Percentiles rank a stretch among this genome's conserved stretches.
Evolutionary conservation across 306 rosid species (phyloP).

Genomic region (Sphenostylis stenocarpa): DNA sequence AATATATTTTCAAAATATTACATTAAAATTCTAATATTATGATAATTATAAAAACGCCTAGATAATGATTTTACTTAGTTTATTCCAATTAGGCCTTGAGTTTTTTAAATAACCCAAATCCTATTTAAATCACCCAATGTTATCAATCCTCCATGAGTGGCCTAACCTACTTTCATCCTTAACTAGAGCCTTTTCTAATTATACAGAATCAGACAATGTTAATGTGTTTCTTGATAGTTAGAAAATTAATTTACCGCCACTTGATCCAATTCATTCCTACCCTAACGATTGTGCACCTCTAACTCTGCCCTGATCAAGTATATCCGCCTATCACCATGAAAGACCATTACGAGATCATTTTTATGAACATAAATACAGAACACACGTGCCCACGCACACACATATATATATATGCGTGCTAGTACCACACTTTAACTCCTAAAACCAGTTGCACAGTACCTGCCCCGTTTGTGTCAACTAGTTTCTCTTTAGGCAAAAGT

Average conservation of each 20-base stretch:
- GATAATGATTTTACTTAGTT: too few relatives aligned
- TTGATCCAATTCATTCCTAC: neutral
- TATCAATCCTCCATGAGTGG: too few relatives aligned
- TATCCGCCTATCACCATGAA: neutral
- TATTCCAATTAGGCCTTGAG: too few relatives aligned
- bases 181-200: neutral
- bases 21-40: neutral
- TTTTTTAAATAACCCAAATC: too few relatives aligned
- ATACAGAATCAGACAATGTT: neutral
- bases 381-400: too few relatives aligned
- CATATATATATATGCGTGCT: neutral
- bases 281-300: neutral
- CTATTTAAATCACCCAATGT: too few relatives aligned
- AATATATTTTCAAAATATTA: neutral
- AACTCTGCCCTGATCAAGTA: neutral
- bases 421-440: neutral
- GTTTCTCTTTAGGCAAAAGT: constrained; percentile 73
- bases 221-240: neutral
- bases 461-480: constrained; percentile 88
- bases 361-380: neutral
- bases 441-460: constrained; percentile 44
- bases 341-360: neutral
- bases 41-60: neutral
- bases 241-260: neutral
- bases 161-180: neutral